Conservation (phyloP, 768 basidiomycete species). For the Leccinum arenicola region DNA sequence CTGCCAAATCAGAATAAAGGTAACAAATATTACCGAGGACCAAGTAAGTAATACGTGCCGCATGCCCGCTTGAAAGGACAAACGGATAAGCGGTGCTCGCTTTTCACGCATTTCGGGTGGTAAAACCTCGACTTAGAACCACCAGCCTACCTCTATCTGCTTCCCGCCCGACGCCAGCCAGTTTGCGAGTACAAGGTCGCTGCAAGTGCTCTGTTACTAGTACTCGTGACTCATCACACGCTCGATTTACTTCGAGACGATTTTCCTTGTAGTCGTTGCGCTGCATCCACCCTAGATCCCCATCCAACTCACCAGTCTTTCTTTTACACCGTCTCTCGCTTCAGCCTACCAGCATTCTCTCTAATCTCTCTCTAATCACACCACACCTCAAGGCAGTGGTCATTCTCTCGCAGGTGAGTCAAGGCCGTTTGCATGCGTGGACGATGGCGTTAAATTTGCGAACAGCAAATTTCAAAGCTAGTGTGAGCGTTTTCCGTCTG, state of each 20-base stretch:
- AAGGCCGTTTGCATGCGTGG: not conserved
- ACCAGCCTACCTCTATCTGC: conserved; percentile 20
- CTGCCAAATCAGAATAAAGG: conserved; percentile 49
- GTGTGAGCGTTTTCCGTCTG: conserved; percentile 13
- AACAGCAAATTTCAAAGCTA: conserved; percentile 10
- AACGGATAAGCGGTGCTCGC: conserved; percentile 54
- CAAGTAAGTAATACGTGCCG: conserved; percentile 30
- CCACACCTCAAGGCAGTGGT: conserved; percentile 11
- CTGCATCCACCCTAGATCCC: conserved; percentile 23
- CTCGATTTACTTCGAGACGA: conserved; percentile 58
- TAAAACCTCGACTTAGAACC: conserved; percentile 37
- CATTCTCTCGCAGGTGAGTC: conserved; percentile 19
- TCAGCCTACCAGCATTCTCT: conserved; percentile 18
- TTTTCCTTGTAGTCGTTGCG: conserved; percentile 33
- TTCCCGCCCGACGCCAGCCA: conserved; percentile 22
- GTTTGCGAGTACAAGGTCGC: conserved; percentile 28
- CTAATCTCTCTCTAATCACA: conserved; percentile 22
- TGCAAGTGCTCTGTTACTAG: conserved; percentile 24
- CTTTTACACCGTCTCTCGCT: conserved; percentile 35
- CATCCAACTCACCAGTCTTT: conserved; percentile 33
- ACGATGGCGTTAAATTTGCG: conserved; percentile 3
- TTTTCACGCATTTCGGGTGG: conserved; percentile 46
- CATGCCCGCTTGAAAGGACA: conserved; percentile 36
- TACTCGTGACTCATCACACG: conserved; percentile 30
- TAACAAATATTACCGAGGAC: conserved; percentile 39